Base-by-base conservation (phyloP, 768 basidiomycete species). In the Hygrophoropsis aurantiaca region DNA sequence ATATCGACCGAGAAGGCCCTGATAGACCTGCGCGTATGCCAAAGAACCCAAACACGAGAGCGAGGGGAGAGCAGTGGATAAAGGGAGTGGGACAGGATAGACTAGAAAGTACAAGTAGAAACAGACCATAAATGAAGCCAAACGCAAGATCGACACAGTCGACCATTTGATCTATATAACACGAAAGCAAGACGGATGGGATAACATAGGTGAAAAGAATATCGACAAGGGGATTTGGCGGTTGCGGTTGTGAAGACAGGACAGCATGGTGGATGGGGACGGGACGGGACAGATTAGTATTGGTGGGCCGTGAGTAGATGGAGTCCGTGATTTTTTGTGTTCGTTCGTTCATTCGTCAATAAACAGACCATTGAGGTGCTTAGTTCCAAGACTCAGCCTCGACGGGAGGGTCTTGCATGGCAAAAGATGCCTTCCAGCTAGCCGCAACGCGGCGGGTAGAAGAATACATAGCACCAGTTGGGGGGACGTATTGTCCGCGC, bases 381-480 rank as follows among this genome's bases (percentile, higher is more conserved):
- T 68, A 52, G 24, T 56, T 51, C 66, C 66, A 69, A 4, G 58
- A 30, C 18, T 59, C 53, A 35, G 64, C 38, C 0, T 64, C 47
- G 41, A 60, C 49, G 1, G 61, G 56, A 2, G 57, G 55, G 16
- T 62, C 57, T 3, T 18, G 35, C 11, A 53, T 24, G 1, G 18
- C 15, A 13, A 51, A 53, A n/a, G 58, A 34, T 15, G 53, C 50
- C 35, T 62, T 70, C 80, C 81, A 85, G 43, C 65, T 77, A 3
- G 66, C 81, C 8, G 60, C 82, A 32, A 79, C 82, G 4, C 83
- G 78, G 34, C 82, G 74, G 20, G 66, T 73, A 8, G 74, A 71
- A 1, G 74, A 72, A 46, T 75, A 55, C 3, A 65, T 58, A 18
- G 82, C 82, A 40, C 80, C 83, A 11, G 79, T 50, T 11, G 83